A percentile compares a stretch with the other conserved stretches of the same genome.
These are phyloP conservation scores for Teratosphaeria destructans DNA, from an alignment of 2,329 filamentous ascomycete species.

Conservation along the genomic window DNA sequence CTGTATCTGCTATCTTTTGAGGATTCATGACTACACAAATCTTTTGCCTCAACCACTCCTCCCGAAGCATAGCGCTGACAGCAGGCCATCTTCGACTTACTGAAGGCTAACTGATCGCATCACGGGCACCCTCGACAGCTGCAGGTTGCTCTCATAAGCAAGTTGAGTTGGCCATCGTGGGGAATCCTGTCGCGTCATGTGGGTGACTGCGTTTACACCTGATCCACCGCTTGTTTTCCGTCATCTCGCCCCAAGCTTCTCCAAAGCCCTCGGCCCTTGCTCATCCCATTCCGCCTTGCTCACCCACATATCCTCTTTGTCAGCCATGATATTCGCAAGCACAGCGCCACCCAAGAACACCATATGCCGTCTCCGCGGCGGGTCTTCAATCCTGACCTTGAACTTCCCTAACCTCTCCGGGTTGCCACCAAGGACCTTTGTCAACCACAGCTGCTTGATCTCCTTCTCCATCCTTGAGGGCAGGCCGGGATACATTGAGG, in stretches of 20 bases:
- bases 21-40: too few relatives aligned
- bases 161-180: too few relatives aligned
- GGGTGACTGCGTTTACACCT: too few relatives aligned
- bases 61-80: too few relatives aligned
- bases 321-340: conserved; percentile 95
- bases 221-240: neutral
- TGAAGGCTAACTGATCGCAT: too few relatives aligned
- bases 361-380: conserved; percentile 92
- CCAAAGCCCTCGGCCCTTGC: conserved; percentile 70
- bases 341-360: conserved; percentile 98
- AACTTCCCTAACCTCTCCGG: conserved; percentile 94
- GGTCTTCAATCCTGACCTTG: conserved; percentile 98
- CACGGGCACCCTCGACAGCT: too few relatives aligned
- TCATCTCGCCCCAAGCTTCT: conserved; percentile 84
- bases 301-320: conserved; percentile 99
- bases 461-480: conserved; percentile 95
- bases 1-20: too few relatives aligned
- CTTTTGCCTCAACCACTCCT: too few relatives aligned
- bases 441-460: conserved; percentile 96
- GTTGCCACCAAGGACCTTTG: conserved; percentile 78
- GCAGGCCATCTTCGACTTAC: too few relatives aligned
- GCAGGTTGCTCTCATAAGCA: too few relatives aligned
- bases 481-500: conserved; percentile 97
- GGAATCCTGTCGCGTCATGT: too few relatives aligned
- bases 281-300: conserved; percentile 95